Evolutionary conservation across 2,329 filamentous ascomycete genomes (phyloP).

Genomic region (Microcyclospora tardicrescens): DNA sequence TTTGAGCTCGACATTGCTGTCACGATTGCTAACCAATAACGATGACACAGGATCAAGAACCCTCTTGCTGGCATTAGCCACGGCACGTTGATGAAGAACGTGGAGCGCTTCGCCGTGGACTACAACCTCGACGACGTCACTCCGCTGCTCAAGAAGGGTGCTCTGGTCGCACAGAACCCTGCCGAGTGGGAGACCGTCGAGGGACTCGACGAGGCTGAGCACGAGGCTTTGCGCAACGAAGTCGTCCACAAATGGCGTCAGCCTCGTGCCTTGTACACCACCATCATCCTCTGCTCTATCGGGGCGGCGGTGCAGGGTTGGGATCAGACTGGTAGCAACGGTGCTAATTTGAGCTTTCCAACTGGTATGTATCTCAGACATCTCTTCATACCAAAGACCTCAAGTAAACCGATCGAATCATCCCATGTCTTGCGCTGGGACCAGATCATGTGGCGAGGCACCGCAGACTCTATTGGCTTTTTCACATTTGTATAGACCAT

Average conservation of each 20-base stretch:
- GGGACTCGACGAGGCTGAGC: conserved; percentile 31
- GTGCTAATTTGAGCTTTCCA: conserved; percentile 41
- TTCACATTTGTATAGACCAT: too few species aligned
- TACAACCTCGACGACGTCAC: conserved; percentile 29
- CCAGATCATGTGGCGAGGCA: too few species aligned
- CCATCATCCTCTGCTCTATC: conserved; percentile 39
- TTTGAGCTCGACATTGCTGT: neutral
- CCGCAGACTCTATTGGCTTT: too few species aligned
- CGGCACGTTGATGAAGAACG: conserved; percentile 40
- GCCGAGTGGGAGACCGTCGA: conserved; percentile 31
- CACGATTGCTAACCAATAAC: neutral
- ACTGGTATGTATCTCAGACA: conserved; percentile 2
- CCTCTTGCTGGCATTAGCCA: conserved; percentile 42
- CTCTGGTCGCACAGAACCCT: conserved; percentile 38
- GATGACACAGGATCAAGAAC: conserved; percentile 31
- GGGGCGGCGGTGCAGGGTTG: conserved; percentile 41
- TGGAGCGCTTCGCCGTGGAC: conserved; percentile 41
- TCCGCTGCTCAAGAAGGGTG: conserved; percentile 34
- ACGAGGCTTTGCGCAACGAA: conserved; percentile 32
- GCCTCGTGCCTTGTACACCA: conserved; percentile 35
- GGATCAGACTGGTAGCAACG: conserved; percentile 43
- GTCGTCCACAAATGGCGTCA: conserved; percentile 38
- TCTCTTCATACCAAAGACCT: too few species aligned
- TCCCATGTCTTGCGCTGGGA: neutral
- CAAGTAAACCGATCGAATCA: too few species aligned